A percentile compares a stretch with the other conserved stretches of the same genome.
These are phyloP conservation scores for Claviceps digitariae DNA, from an alignment of 2,329 filamentous ascomycete genomes.

Conservation along the genomic window DNA sequence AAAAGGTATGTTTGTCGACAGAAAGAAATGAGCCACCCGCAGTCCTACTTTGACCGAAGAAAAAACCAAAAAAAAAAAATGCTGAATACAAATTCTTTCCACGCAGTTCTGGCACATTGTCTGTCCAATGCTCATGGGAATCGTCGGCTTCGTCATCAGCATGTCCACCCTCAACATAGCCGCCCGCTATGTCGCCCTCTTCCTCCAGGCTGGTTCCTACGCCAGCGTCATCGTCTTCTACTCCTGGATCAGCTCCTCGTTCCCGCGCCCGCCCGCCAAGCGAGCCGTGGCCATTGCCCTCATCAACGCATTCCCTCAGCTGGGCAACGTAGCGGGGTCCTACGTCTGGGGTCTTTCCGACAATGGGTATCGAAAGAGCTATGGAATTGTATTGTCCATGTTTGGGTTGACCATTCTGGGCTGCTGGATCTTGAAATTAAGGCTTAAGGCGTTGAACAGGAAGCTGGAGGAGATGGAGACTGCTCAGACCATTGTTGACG, in stretches of 20 bases:
- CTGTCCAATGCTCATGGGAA: slow-evolving; percentile 37
- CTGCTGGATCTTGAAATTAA: slow-evolving; percentile 32
- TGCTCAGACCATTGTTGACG: background rate
- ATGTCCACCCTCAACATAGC: slow-evolving; percentile 43
- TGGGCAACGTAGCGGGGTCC: slow-evolving; percentile 45
- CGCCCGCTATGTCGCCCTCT: slow-evolving; percentile 46
- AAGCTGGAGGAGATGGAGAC: slow-evolving; percentile 30
- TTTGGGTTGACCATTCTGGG: slow-evolving; percentile 44
- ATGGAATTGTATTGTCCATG: slow-evolving; percentile 52
- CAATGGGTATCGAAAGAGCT: slow-evolving; percentile 49
- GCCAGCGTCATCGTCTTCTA: slow-evolving; percentile 45
- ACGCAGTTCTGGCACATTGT: slow-evolving; percentile 45
- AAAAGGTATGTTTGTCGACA: slow-evolving; percentile 28
- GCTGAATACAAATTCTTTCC: background rate
- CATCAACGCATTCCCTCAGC: slow-evolving; percentile 44
- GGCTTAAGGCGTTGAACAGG: slow-evolving; percentile 33
- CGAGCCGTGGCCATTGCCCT: slow-evolving; percentile 47
- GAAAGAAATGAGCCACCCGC: too few species aligned
- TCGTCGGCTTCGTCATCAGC: slow-evolving; percentile 44
- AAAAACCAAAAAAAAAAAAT: too few species aligned
- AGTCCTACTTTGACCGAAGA: too few species aligned
- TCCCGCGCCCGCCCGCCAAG: slow-evolving; percentile 46
- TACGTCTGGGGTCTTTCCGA: slow-evolving; percentile 49
- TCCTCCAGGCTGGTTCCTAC: slow-evolving; percentile 44
- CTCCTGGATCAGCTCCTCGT: slow-evolving; percentile 43